A percentile compares a stretch with the other conserved stretches of the same genome.
These are phyloP conservation scores for Candida nemodendra DNA, from an alignment of 805 yeast species.

Conservation along the genomic window DNA sequence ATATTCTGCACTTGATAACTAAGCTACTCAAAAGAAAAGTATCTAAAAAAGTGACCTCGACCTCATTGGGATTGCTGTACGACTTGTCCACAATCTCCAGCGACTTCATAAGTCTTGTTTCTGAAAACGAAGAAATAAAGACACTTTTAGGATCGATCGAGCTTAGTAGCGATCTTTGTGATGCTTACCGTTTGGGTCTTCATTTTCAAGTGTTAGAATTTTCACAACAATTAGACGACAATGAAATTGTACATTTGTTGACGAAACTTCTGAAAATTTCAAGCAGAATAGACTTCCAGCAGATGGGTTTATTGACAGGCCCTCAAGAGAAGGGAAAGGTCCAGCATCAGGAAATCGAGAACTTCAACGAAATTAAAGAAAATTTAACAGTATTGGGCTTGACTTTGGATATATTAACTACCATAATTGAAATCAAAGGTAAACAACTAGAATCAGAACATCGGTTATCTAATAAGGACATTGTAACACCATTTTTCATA, in stretches of 20 bases:
- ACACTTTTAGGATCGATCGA: conserved; percentile 10
- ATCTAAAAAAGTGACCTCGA: conserved; percentile 22
- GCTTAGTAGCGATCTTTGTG: conserved; percentile 15
- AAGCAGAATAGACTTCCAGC: conserved; percentile 16
- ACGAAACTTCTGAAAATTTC: conserved; percentile 35
- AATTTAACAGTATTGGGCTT: conserved; percentile 66
- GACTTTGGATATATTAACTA: conserved; percentile 72
- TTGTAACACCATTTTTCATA: conserved; percentile 18
- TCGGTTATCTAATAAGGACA: conserved; percentile 13
- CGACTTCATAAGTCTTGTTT: conserved; percentile 23
- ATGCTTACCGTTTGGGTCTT: conserved; percentile 29
- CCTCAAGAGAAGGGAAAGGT: conserved; percentile 10
- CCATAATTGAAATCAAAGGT: conserved; percentile 58
- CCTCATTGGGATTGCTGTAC: conserved; percentile 28
- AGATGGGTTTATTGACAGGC: conserved; percentile 7
- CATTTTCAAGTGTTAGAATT: conserved; percentile 32
- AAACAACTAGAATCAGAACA: conserved; percentile 10
- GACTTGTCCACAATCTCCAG: conserved; percentile 31
- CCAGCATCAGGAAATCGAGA: conserved; percentile 12
- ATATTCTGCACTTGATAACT: conserved; percentile 36
- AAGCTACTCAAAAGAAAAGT: conserved; percentile 37
- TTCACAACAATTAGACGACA: conserved; percentile 21
- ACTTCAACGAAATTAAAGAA: conserved; percentile 34
- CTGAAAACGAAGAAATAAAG: conserved; percentile 16
- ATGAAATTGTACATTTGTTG: conserved; percentile 24